These are phyloP conservation scores for Flaveria floridana DNA, from an alignment of 140 eudicot genomes.

Conservation along the genomic window DNA sequence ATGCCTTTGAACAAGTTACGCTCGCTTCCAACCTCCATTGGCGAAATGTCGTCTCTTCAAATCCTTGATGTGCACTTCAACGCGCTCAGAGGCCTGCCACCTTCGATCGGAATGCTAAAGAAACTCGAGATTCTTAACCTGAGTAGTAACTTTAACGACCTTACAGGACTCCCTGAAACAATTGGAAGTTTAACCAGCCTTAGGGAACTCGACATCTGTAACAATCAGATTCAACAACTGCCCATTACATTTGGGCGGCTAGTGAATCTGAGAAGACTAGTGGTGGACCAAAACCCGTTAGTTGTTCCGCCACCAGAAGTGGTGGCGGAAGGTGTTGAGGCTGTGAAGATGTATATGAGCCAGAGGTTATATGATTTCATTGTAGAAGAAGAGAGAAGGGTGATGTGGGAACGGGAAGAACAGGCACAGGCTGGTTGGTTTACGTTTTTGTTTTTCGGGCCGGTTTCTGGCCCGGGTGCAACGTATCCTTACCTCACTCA, in stretches of 20 bases:
- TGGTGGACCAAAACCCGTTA: conserved; percentile 73
- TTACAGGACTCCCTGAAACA: conserved; percentile 70
- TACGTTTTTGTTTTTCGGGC: conserved; percentile 57
- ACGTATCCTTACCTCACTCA: conserved; percentile 68
- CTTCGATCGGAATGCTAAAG: conserved; percentile 58
- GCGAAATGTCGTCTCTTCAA: conserved; percentile 73
- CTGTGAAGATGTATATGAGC: conserved; percentile 69
- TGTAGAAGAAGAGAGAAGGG: conserved; percentile 58
- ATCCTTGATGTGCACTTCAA: conserved; percentile 78
- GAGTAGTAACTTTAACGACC: conserved; percentile 77
- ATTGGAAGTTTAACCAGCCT: conserved; percentile 60
- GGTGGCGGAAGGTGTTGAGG: conserved; percentile 64
- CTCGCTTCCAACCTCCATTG: conserved; percentile 79
- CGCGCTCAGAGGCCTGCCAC: conserved; percentile 81
- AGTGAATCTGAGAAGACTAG: conserved; percentile 48
- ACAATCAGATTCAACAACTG: conserved; percentile 77
- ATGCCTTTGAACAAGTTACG: conserved; percentile 76
- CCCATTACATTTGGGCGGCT: conserved; percentile 77
- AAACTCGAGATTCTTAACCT: conserved; percentile 65
- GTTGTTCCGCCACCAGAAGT: conserved; percentile 68
- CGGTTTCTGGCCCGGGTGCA: conserved; percentile 40
- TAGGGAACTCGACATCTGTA: conserved; percentile 79
- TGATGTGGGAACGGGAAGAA: conserved; percentile 41
- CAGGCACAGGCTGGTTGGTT: conserved; percentile 55
- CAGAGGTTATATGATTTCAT: conserved; percentile 60